A percentile compares a stretch with the other conserved stretches of the same genome.
Conservation (phyloP, 225 moss, liverwort and hornwort genomes). For the Pleurozium schreberi region DNA sequence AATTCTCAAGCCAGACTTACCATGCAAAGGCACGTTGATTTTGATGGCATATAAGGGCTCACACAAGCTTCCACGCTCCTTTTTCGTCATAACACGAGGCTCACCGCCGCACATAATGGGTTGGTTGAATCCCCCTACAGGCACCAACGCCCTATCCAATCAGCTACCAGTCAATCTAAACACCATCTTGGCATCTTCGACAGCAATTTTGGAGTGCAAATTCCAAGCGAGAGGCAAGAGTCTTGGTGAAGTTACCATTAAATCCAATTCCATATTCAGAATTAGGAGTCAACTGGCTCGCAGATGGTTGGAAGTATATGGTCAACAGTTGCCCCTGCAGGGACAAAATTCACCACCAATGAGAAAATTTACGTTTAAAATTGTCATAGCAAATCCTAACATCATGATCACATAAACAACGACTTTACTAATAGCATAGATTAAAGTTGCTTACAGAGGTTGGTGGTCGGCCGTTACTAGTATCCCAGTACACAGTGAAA, state of each 20-base stretch:
- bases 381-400: not conserved
- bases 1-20: constrained; percentile 10
- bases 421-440: not conserved
- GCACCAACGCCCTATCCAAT: not conserved
- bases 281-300: constrained; percentile 44
- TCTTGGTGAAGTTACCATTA: constrained; percentile 37
- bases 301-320: constrained; percentile 66
- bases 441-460: constrained; percentile 38
- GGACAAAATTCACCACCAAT: not conserved
- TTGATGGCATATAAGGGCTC: constrained; percentile 51
- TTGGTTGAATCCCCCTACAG: constrained; percentile 86
- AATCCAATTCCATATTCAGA: constrained; percentile 77
- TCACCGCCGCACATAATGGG: constrained; percentile 96
- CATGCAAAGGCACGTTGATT: constrained; percentile 79
- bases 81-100: constrained; percentile 74
- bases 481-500: constrained; percentile 63
- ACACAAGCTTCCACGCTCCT: constrained; percentile 50
- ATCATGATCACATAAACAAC: not conserved
- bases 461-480: constrained; percentile 42
- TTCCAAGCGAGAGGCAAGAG: not conserved
- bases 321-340: constrained; percentile 52
- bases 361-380: not conserved
- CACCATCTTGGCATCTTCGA: not conserved
- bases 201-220: not conserved
- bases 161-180: not conserved